Conservation (phyloP, 805 yeast species). For the Diddensiella santjacobensis region DNA sequence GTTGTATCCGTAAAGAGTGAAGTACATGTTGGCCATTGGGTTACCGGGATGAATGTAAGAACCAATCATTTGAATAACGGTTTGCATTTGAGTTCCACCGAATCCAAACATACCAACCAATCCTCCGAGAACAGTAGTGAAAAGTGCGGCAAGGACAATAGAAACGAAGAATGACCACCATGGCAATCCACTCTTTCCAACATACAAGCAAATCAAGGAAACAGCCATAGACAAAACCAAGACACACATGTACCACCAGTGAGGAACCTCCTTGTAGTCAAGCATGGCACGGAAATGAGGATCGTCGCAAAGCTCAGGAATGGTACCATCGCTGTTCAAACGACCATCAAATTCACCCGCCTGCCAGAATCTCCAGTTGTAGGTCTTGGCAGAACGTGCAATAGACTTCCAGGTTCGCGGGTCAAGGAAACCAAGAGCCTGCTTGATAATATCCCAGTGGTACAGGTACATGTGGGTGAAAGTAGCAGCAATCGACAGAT, state of each 20-base stretch:
- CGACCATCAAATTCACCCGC: conserved; percentile 28
- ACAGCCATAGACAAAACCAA: conserved; percentile 42
- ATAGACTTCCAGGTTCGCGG: conserved; percentile 23
- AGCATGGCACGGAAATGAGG: conserved; percentile 58
- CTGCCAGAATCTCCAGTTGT: conserved; percentile 44
- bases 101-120: conserved; percentile 47
- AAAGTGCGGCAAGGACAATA: conserved; percentile 46
- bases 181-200: conserved; percentile 44
- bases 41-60: conserved; percentile 57
- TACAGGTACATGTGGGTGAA: conserved; percentile 33
- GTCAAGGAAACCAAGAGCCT: conserved; percentile 28
- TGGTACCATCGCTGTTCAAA: conserved; percentile 18
- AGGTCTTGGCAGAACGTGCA: conserved; percentile 22
- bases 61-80: conserved; percentile 48
- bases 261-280: conserved; percentile 58
- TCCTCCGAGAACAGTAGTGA: conserved; percentile 50
- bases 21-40: conserved; percentile 48
- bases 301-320: conserved; percentile 37
- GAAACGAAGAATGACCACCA: conserved; percentile 58
- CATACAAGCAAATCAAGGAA: conserved; percentile 45
- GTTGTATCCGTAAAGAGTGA: conserved; percentile 53
- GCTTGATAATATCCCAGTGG: conserved; percentile 29
- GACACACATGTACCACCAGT: conserved; percentile 47
- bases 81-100: conserved; percentile 46
- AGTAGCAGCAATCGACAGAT: conserved; percentile 35